Base-by-base conservation (phyloP, 2,329 filamentous ascomycete species). In the Ustilaginoidea virens region DNA sequence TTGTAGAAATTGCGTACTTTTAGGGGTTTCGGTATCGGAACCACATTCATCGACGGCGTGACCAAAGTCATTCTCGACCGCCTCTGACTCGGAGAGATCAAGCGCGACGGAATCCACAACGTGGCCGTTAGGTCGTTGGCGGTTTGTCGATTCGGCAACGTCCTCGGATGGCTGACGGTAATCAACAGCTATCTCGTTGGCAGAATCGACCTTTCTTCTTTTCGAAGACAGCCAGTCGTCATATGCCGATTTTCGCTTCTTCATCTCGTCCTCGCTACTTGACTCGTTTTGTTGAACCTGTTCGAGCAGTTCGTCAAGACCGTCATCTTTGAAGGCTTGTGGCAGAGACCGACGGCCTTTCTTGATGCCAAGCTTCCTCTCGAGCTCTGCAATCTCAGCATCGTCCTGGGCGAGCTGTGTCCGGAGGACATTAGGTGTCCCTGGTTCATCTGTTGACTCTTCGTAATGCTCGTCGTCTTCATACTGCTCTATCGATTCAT, bases 351-450 rank as follows among this genome's bases (percentile, higher is more conserved):
- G 92, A 35, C 77, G 78, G 15, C 73, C 71, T 46, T 76, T 81
- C 39, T 66, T 74, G 19, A 94, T 66, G 0, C 90, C 87, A 3
- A 98, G 58, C 45, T 81, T 92, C 50, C 77, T 85, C 56, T 98
- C 90, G 18, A 94, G 59, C 3, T 74, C 74, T 13, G 78, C 76
- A 40, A 98, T 96, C 41, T 93, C 83, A 2, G 74, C 80, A 44
- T 96, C 85, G 33, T 98, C 87, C 36, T 81, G 63, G 1, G 70
- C 74, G 4, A 94, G 58, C 40, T 66, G 44, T 65, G 70, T n/a
- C 73, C 47, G 13, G 38, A 38, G 30, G 2, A 34, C 29, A 18
- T 36, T 41, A 11, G 47, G 29, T 9, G 42, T 13, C 2, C 35
- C 25, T 5, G 32, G 34, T 13, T 27, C 30, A 6, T 26, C 39